A percentile compares a stretch with the other conserved stretches of the same genome.
Evolutionary conservation across 495 filamentous ascomycete genomes (phyloP).

Genomic region (Penicillium canescens): DNA sequence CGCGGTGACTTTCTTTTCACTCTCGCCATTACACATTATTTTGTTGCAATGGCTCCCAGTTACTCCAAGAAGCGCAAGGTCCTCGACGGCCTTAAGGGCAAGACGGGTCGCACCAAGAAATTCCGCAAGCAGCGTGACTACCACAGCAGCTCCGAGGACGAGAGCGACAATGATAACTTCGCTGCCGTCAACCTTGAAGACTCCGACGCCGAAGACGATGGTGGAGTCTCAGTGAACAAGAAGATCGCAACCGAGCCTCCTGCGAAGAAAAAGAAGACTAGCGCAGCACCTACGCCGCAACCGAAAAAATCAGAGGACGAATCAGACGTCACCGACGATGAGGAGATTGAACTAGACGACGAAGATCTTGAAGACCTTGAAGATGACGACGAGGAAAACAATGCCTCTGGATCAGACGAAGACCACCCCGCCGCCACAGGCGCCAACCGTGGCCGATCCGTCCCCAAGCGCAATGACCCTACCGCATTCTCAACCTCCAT

Average conservation of each 20-base stretch:
- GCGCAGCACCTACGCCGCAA: constrained; percentile 16
- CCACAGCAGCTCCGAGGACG: constrained; percentile 69
- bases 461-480: constrained; percentile 83
- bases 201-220: constrained; percentile 60
- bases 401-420: constrained; percentile 25
- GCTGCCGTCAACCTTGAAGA: constrained; percentile 66
- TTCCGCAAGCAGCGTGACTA: constrained; percentile 70
- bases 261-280: constrained; percentile 27
- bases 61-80: constrained; percentile 60
- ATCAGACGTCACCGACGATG: constrained; percentile 17
- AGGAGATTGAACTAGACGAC: constrained; percentile 36
- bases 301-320: constrained; percentile 19
- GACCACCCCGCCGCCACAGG: constrained; percentile 23
- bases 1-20: constrained; percentile 5
- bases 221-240: constrained; percentile 23
- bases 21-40: constrained; percentile 9
- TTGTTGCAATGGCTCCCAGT: constrained; percentile 38
- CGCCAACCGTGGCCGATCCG: constrained; percentile 21
- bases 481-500: constrained; percentile 87
- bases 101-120: constrained; percentile 60
- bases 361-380: constrained; percentile 38
- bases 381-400: constrained; percentile 33
- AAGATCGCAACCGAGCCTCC: constrained; percentile 7
- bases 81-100: constrained; percentile 56
- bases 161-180: constrained; percentile 54